phyloP scores from a whole-genome alignment of 768 basidiomycete species.

The Tephrocybe rancida region DNA sequence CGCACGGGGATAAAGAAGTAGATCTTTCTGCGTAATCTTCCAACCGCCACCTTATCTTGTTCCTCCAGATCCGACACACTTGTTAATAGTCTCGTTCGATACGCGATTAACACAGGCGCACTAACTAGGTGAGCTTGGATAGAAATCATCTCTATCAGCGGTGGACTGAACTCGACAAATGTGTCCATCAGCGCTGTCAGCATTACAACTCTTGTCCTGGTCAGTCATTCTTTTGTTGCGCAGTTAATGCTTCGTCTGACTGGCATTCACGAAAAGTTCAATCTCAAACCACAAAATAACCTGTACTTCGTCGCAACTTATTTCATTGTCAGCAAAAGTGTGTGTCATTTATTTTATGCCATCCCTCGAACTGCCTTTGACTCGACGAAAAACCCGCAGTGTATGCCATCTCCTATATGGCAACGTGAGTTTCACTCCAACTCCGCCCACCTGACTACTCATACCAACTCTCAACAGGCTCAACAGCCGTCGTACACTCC shows the following conservation, averaged over 20 bases:
- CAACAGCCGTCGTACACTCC: constrained; percentile 58
- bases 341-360: constrained; percentile 21
- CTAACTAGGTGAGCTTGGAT: constrained; percentile 50
- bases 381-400: constrained; percentile 35
- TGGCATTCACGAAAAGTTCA: constrained; percentile 46
- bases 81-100: constrained; percentile 55
- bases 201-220: constrained; percentile 54
- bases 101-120: constrained; percentile 68
- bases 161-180: neutral
- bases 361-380: neutral
- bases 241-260: neutral
- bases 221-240: constrained; percentile 29
- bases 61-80: constrained; percentile 57
- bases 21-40: constrained; percentile 15
- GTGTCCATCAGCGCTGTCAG: constrained; percentile 40
- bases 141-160: neutral
- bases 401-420: constrained; percentile 65
- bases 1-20: constrained; percentile 56
- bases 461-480: constrained; percentile 36
- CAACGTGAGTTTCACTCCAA: constrained; percentile 47
- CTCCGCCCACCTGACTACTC: neutral
- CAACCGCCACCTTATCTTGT: neutral
- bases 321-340: constrained; percentile 68
- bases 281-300: constrained; percentile 52
- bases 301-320: constrained; percentile 64